Percentiles rank a stretch among this genome's conserved stretches.
Conservation (phyloP, 2,329 filamentous ascomycete species). For the Fusarium sp. region DNA sequence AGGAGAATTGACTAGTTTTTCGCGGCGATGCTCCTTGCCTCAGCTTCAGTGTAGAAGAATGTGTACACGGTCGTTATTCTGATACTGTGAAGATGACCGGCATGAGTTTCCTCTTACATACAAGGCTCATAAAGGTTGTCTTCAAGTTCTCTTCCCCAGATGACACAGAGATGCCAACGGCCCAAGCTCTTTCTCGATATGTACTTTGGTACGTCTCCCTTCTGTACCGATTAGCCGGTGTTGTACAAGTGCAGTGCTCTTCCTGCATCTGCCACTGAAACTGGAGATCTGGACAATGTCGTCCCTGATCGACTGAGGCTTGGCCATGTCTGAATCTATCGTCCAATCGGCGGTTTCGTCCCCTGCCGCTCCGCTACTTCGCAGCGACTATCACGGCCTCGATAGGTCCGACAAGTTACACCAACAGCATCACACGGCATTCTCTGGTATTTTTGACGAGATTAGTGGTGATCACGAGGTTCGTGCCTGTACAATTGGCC, state of each 20-base stretch:
- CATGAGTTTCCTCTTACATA: neutral
- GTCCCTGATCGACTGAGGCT: constrained; percentile 15
- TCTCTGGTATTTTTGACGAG: constrained; percentile 11
- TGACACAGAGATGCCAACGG: neutral
- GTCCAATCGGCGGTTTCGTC: constrained; percentile 38
- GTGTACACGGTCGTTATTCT: neutral
- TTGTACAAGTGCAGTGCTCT: neutral
- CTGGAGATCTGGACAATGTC: constrained; percentile 19
- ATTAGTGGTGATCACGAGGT: constrained; percentile 27
- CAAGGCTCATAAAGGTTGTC: constrained; percentile 5
- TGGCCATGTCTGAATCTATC: constrained; percentile 17
- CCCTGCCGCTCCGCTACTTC: constrained; percentile 8
- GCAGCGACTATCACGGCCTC: constrained; percentile 7
- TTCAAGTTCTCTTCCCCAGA: constrained; percentile 13
- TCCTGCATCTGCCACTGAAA: constrained; percentile 16
- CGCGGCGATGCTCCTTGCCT: neutral
- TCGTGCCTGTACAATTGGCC: constrained; percentile 9
- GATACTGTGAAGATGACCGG: neutral
- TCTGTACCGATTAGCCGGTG: neutral
- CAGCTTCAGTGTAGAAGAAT: neutral
- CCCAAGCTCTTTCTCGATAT: constrained; percentile 3
- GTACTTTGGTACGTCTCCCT: neutral
- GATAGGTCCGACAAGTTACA: constrained; percentile 23
- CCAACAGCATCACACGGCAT: constrained; percentile 12
- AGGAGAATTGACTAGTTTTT: constrained; percentile 1